These are phyloP conservation scores for Sclerotinia borealis DNA, from an alignment of 2,329 filamentous ascomycete species.

Conservation along the genomic window DNA sequence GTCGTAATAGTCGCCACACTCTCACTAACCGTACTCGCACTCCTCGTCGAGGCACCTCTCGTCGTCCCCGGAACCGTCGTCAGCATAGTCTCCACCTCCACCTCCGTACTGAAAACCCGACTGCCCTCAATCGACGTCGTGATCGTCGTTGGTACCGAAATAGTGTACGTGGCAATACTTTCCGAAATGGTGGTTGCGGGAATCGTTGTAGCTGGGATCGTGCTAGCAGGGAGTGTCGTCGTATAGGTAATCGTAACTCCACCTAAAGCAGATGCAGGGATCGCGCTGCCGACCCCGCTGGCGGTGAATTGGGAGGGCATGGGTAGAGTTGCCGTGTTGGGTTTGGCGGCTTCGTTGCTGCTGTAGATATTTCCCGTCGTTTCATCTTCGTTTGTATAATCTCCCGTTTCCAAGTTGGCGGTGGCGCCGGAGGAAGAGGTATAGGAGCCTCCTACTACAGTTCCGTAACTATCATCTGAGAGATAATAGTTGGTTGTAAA, in stretches of 20 bases:
- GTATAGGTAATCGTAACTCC: slow-evolving; percentile 32
- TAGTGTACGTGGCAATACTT: not conserved
- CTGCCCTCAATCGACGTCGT: not conserved
- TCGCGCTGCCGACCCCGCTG: slow-evolving; percentile 40
- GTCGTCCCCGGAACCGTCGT: slow-evolving; percentile 22
- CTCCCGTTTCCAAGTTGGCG: slow-evolving; percentile 40
- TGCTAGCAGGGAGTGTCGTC: slow-evolving; percentile 25
- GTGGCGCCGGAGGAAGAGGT: slow-evolving; percentile 32
- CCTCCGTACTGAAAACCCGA: not conserved
- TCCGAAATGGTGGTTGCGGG: slow-evolving; percentile 1
- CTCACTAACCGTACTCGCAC: slow-evolving; percentile 9
- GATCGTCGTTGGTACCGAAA: not conserved
- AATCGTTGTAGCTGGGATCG: slow-evolving; percentile 14
- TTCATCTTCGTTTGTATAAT: slow-evolving; percentile 37
- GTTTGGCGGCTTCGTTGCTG: slow-evolving; percentile 33
- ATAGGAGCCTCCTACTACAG: slow-evolving; percentile 40
- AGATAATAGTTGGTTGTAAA: slow-evolving; percentile 47
- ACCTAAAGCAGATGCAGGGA: slow-evolving; percentile 40
- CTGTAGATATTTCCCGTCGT: slow-evolving; percentile 41
- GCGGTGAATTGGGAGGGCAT: slow-evolving; percentile 42
- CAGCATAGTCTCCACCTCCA: not conserved
- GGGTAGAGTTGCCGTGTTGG: slow-evolving; percentile 39
- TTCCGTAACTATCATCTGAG: slow-evolving; percentile 41
- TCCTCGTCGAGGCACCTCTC: not conserved
- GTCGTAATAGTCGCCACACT: slow-evolving; percentile 11